Evolutionary conservation across 768 basidiomycete species (phyloP).

Genomic region (Fistulinella prunicolor): DNA sequence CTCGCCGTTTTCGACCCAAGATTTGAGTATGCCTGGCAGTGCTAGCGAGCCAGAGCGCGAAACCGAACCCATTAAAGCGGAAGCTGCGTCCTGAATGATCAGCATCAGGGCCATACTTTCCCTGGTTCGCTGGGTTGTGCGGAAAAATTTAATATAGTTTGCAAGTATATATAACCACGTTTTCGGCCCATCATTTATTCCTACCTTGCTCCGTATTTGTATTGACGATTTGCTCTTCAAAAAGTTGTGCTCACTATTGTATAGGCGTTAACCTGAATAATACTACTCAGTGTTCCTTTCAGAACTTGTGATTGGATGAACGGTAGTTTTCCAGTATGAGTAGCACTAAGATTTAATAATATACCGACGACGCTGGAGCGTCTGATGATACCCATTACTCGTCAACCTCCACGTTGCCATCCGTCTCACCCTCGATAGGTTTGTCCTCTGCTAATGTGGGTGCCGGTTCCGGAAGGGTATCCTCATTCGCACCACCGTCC

Average conservation of each 20-base stretch:
- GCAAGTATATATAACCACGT: constrained; percentile 34
- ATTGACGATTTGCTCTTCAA: constrained; percentile 33
- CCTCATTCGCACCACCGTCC: constrained; percentile 34
- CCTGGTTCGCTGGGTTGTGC: constrained; percentile 26
- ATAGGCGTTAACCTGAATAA: constrained; percentile 31
- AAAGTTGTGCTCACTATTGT: constrained; percentile 36
- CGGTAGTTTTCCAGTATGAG: constrained; percentile 17
- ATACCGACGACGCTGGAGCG: constrained; percentile 12
- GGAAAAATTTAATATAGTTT: constrained; percentile 30
- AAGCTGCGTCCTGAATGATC: constrained; percentile 40
- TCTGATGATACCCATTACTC: constrained; percentile 20
- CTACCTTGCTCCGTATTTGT: constrained; percentile 38
- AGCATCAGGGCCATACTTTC: constrained; percentile 18
- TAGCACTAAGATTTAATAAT: constrained; percentile 20
- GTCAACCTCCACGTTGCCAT: constrained; percentile 38
- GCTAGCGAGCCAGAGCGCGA: constrained; percentile 61
- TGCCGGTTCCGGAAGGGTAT: constrained; percentile 44
- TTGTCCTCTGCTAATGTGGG: constrained; percentile 38
- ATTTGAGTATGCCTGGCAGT: constrained; percentile 57
- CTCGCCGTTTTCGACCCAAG: constrained; percentile 60
- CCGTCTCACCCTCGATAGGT: constrained; percentile 32
- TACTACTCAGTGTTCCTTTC: constrained; percentile 20
- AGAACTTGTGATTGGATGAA: constrained; percentile 7
- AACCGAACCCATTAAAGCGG: constrained; percentile 64
- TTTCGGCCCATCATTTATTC: constrained; percentile 35